Percentiles rank a stretch among this genome's conserved stretches.
Evolutionary conservation across 306 rosid genomes (phyloP).

Genomic region (Dryas octopetala): DNA sequence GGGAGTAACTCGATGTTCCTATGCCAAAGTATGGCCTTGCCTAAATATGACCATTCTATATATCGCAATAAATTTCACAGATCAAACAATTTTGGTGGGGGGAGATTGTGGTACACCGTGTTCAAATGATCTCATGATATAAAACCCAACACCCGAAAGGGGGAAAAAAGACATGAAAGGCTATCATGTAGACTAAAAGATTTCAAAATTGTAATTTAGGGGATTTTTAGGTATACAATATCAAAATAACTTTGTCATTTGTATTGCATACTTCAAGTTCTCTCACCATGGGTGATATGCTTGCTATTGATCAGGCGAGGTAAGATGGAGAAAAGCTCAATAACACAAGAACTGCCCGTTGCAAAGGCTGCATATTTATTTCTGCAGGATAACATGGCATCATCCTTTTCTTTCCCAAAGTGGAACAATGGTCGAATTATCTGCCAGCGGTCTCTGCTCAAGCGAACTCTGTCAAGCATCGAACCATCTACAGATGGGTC

Average conservation of each 20-base stretch:
- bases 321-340: constrained; percentile 58
- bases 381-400: constrained; percentile 61
- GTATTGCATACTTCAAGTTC: neutral
- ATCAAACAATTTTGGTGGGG: neutral
- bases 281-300: neutral
- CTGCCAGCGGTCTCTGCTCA: constrained; percentile 80
- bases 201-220: neutral
- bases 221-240: neutral
- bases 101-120: too few relatives aligned
- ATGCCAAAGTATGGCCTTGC: neutral
- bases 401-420: constrained; percentile 60
- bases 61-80: neutral
- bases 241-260: neutral
- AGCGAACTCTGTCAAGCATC: constrained; percentile 52
- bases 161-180: neutral
- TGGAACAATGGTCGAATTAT: constrained; percentile 93
- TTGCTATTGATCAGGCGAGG: constrained; percentile 71
- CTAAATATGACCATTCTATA: neutral
- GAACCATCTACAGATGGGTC: constrained; percentile 54
- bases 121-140: too few relatives aligned
- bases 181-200: neutral
- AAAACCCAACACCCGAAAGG: neutral
- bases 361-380: constrained; percentile 77
- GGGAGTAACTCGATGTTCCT: neutral
- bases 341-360: constrained; percentile 52